These are phyloP conservation scores for Xylariaceae sp. DNA, from an alignment of 2,329 filamentous ascomycete genomes.

Conservation along the genomic window DNA sequence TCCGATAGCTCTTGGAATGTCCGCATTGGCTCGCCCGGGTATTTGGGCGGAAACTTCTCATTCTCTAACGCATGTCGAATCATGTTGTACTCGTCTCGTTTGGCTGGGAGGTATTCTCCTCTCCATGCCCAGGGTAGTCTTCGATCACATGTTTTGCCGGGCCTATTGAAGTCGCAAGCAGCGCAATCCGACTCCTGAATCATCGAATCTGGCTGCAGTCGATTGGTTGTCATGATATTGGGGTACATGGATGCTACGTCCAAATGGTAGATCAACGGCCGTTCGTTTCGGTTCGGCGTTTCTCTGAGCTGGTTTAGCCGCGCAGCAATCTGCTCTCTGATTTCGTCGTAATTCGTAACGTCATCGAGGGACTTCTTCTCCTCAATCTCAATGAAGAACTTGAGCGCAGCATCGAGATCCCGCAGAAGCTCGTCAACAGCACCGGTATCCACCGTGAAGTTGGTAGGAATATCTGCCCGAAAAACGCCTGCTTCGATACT, in stretches of 20 bases:
- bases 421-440: conserved; percentile 84
- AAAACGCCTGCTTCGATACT: conserved; percentile 99
- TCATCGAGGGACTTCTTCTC: conserved; percentile 78
- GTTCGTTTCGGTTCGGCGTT: conserved; percentile 77
- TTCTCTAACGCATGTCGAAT: conserved; percentile 87
- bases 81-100: conserved; percentile 99
- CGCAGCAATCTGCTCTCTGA: conserved; percentile 75
- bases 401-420: conserved; percentile 83
- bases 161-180: conserved; percentile 95
- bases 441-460: conserved; percentile 82
- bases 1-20: conserved; percentile 74
- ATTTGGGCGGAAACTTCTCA: conserved; percentile 81
- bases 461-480: conserved; percentile 87
- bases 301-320: conserved; percentile 67
- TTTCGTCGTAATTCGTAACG: conserved; percentile 74
- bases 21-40: conserved; percentile 61
- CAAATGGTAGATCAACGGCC: conserved; percentile 92
- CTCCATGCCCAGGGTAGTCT: conserved; percentile 96
- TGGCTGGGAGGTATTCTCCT: conserved; percentile 93
- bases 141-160: conserved; percentile 94
- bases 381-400: conserved; percentile 80
- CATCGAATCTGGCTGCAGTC: conserved; percentile 97
- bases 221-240: conserved; percentile 99
- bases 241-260: conserved; percentile 99
- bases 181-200: conserved; percentile 94